Evolutionary conservation across 768 basidiomycete species (phyloP).

Genomic region (Phanerochaete sordida): DNA sequence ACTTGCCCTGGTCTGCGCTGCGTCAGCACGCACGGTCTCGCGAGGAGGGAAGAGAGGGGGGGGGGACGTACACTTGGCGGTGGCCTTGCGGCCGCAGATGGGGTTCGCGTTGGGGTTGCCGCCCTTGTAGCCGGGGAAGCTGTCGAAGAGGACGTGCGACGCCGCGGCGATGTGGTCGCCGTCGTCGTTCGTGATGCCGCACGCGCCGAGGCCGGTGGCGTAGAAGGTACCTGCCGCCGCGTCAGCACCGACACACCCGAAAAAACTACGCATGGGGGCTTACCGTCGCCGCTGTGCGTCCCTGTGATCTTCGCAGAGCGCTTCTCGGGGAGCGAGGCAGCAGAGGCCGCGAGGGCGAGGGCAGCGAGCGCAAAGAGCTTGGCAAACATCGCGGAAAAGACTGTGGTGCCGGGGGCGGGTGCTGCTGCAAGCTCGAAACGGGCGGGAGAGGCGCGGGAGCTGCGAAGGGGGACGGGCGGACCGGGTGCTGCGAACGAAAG

Average conservation of each 20-base stretch:
- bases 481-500: background rate
- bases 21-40: conserved; percentile 1
- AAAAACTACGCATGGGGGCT: background rate
- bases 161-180: conserved; percentile 55
- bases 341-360: conserved; percentile 36
- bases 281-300: conserved; percentile 21
- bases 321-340: conserved; percentile 33
- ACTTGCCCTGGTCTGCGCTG: conserved; percentile 46
- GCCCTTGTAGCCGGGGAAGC: conserved; percentile 37
- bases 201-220: conserved; percentile 56
- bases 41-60: conserved; percentile 1
- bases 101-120: conserved; percentile 75
- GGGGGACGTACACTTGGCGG: conserved; percentile 40
- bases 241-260: conserved; percentile 15
- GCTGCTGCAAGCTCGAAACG: background rate
- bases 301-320: conserved; percentile 12
- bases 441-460: background rate
- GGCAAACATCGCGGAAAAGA: conserved; percentile 10
- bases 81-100: conserved; percentile 52
- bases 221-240: conserved; percentile 48
- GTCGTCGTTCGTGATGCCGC: conserved; percentile 53
- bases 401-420: background rate
- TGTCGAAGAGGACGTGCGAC: conserved; percentile 52
- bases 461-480: background rate
- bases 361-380: conserved; percentile 40